Evolutionary conservation across 257 asterid genomes (phyloP), one percentile per base, ranked within the genome.

Genomic region (Solanum rostratum): DNA sequence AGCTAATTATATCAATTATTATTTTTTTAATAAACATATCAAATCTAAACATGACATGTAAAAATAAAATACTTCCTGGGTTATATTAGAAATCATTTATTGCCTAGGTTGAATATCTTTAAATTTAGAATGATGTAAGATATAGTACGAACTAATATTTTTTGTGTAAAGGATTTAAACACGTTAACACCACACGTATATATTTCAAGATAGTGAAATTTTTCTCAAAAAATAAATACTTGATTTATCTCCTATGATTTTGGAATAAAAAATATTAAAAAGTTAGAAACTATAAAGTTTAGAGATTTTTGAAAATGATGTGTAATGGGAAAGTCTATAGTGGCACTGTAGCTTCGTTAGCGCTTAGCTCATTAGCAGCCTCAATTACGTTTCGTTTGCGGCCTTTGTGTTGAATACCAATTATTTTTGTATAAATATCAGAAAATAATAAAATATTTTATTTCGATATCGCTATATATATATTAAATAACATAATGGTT

Each of bases 331-430:
- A 73, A 73, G 81, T 73, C 81, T 73, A 73, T 22, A 43, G 39
- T 73, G 81, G 81, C 81, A 73, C 81, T 73, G 81, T 73, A 73
- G 81, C 81, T 45, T 45, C 81, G 81, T 73, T 45, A 6, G 81
- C 57, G 81, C 81, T 73, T 73, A 73, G 57, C 81, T 73, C 81
- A 73, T 13, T 73, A 22, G 57, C 53, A 22, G 57, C 53, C 53
- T 45, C 19, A n/a, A 73, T 73, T 73, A 73, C 57, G 80, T 73
- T 73, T 6, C 7, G 41, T 45, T 73, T 45, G 39, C 81, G 39
- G 41, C 59, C 53, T 70, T 7, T 7, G 11, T 71, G 54, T 71
- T 71, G 52, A 45, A 71, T 41, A 41, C 6, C 80, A 41, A 71
- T 41, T 10, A 0, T 65, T 29, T 57, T 60, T 9, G 3, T 14